These are phyloP conservation scores for Orbilia ellipsospora DNA, from an alignment of 2,329 filamentous ascomycete species.

Conservation along the genomic window DNA sequence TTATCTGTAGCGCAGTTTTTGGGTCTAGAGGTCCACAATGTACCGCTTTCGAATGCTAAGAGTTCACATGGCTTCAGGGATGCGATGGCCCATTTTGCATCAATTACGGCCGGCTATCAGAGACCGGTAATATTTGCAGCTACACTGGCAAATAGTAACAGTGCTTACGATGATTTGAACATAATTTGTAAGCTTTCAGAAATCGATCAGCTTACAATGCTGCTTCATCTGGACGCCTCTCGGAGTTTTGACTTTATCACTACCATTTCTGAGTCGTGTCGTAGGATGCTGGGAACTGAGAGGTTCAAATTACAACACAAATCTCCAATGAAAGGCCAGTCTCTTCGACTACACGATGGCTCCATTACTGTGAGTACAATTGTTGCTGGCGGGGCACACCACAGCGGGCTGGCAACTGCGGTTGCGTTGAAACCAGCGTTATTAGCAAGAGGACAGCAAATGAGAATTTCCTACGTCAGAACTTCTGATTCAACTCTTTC, in stretches of 20 bases:
- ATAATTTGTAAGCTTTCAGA: constrained; percentile 28
- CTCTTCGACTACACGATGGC: constrained; percentile 7
- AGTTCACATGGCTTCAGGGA: no score
- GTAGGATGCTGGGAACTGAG: constrained; percentile 2
- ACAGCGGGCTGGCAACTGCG: constrained; percentile 11
- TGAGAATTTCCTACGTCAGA: constrained; percentile 18
- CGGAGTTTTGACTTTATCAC: constrained; percentile 39
- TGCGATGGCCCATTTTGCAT: no score
- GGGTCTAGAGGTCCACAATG: constrained; percentile 15
- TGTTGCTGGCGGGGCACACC: constrained; percentile 31
- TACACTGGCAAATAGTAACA: constrained; percentile 9
- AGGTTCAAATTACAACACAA: not conserved
- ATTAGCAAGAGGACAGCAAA: constrained; percentile 2
- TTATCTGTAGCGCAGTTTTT: constrained; percentile 17
- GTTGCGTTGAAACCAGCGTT: constrained; percentile 20
- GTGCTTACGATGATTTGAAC: constrained; percentile 21
- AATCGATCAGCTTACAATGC: not conserved
- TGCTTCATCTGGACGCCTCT: constrained; percentile 39
- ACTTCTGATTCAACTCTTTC: constrained; percentile 22
- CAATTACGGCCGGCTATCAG: not conserved
- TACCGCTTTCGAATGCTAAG: not conserved
- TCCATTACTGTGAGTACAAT: constrained; percentile 19
- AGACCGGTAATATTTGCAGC: constrained; percentile 39
- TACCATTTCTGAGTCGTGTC: constrained; percentile 10
- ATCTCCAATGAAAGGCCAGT: not conserved